These are phyloP conservation scores for Candida incommunis DNA, from an alignment of 805 yeast genomes.

Conservation along the genomic window DNA sequence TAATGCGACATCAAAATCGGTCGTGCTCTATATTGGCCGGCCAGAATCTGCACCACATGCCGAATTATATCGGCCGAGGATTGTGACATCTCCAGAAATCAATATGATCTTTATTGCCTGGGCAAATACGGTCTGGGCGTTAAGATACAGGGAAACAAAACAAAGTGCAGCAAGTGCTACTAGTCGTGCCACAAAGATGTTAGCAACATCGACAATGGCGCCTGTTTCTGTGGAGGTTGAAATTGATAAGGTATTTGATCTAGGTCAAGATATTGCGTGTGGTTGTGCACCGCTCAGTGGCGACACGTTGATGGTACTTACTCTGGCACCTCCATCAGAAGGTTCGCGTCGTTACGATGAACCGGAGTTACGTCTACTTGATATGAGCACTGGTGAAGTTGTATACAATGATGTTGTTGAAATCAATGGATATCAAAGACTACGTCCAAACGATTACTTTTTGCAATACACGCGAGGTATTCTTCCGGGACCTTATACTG, in stretches of 20 bases:
- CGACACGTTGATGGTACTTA: conserved; percentile 53
- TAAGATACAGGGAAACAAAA: conserved; percentile 20
- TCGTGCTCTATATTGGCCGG: conserved; percentile 38
- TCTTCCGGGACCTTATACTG: conserved; percentile 3
- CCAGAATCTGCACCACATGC: conserved; percentile 48
- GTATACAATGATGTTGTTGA: conserved; percentile 68
- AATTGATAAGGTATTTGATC: conserved; percentile 24
- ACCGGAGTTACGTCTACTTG: conserved; percentile 61
- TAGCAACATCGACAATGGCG: neutral
- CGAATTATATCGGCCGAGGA: conserved; percentile 74
- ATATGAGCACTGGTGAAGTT: conserved; percentile 53
- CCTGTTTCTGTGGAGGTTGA: conserved; percentile 9
- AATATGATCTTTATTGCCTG: conserved; percentile 68
- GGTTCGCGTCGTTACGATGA: conserved; percentile 18
- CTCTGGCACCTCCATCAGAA: conserved; percentile 23
- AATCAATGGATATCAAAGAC: conserved; percentile 36
- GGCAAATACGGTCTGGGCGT: conserved; percentile 65
- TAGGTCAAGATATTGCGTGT: conserved; percentile 39
- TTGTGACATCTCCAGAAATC: conserved; percentile 42
- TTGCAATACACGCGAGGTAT: conserved; percentile 18
- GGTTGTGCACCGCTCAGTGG: conserved; percentile 70
- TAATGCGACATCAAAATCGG: conserved; percentile 37
- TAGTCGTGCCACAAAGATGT: conserved; percentile 7
- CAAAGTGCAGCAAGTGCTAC: neutral
- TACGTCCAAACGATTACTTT: conserved; percentile 73